Evolutionary conservation across 805 yeast species (phyloP), one percentile per base, ranked within the genome.

Genomic region (Kockiozyma suomiensis): DNA sequence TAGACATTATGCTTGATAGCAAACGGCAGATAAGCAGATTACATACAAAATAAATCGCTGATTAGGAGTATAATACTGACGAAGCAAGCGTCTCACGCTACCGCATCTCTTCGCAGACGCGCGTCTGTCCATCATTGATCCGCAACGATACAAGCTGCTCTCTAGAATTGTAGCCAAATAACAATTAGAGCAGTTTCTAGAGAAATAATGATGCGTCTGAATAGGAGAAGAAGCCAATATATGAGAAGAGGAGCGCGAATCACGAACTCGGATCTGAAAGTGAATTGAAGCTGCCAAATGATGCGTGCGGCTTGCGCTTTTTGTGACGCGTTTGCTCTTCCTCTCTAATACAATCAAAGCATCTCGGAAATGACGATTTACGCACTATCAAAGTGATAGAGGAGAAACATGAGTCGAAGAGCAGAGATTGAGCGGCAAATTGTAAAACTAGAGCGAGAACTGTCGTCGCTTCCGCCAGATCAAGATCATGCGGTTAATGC

Each of bases 21-120:
- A 30, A 10, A 30, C 6, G 33, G 33, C 33, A 30, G 10, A 30
- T 30, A 15, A 32, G 10, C 23, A 21, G 32, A n/a, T 25, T 3
- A 54, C 58, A 5, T 23, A 54, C 58, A 54, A 17, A 17, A 54
- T 37, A 42, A 45, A 54, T 17, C 35, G 37, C 12, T 50, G 58
- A 17, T 48, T 30, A 8, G 42, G 37, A 15, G 47, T 23, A 43
- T 48, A 47, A 25, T 40, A 40, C 25, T 26, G 26, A 13, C 58
- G 58, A 25, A 38, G 32, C 10, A 54, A 12, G 33, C 38, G 35
- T 21, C 15, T 23, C 46, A 23, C 17, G 25, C 49, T 25, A 19
- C 53, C 48, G 13, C 38, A 37, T 21, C 48, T 35, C 28, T 48
- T 54, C 15, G 53, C 30, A 5, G 53, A 26, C n/a, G 50, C 26